These are phyloP conservation scores for Rhizophagus sp. DNA, from an alignment of 192 early-diverging fungal genomes.

Conservation along the genomic window DNA sequence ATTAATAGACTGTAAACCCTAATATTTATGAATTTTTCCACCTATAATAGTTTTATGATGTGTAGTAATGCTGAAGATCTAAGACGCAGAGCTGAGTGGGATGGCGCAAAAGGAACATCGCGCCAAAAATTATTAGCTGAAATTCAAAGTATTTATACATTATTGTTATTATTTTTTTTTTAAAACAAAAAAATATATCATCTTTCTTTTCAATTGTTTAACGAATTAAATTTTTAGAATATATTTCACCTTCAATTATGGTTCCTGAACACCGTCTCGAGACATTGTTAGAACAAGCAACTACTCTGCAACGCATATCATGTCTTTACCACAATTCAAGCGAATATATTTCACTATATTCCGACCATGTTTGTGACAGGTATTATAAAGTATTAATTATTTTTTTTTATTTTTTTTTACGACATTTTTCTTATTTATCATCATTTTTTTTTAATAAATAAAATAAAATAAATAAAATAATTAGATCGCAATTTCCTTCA, in stretches of 20 bases:
- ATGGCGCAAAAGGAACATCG: slow-evolving; percentile 74
- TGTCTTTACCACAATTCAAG: slow-evolving; percentile 85
- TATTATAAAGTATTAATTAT: slow-evolving; percentile 36
- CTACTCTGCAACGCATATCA: slow-evolving; percentile 66
- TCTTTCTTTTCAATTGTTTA: background rate
- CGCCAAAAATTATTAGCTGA: slow-evolving; percentile 59
- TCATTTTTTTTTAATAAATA: slow-evolving; percentile 10
- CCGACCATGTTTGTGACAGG: slow-evolving; percentile 77
- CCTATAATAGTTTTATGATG: slow-evolving; percentile 63
- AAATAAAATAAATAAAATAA: background rate
- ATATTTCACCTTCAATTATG: slow-evolving; percentile 80
- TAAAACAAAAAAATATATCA: background rate
- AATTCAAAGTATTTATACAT: slow-evolving; percentile 57
- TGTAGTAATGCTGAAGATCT: slow-evolving; percentile 68
- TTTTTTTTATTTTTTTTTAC: background rate
- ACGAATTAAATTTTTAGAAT: slow-evolving; percentile 44
- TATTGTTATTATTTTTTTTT: background rate
- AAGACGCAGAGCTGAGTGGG: slow-evolving; percentile 71
- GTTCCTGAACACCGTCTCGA: slow-evolving; percentile 87
- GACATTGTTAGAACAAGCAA: slow-evolving; percentile 79
- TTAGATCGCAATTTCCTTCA: slow-evolving; percentile 51
- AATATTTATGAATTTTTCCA: background rate
- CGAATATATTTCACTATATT: slow-evolving; percentile 59
- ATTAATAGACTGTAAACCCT: slow-evolving; percentile 33
- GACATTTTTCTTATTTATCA: slow-evolving; percentile 20